Base-by-base conservation (phyloP, 116 monocot species). In the Iris pallida region DNA sequence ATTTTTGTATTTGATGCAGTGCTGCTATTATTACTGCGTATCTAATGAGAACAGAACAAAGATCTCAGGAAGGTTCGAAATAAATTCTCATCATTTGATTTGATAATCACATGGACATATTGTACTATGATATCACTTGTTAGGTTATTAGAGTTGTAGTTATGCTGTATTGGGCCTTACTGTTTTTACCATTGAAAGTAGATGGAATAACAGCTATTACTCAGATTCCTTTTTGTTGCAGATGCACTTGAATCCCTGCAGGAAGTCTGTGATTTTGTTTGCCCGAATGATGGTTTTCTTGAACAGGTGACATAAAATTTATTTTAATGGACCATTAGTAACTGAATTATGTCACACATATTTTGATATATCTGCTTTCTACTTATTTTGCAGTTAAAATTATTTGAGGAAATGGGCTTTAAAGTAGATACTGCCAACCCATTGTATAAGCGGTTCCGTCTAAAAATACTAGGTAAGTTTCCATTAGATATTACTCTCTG, bases 11-110 rank as follows among this genome's bases (percentile, higher is more conserved):
- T 76, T 66, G 16, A 75, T 86, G 79, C 95, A 91, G 91, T 77
- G 95, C 95, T 67, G 81, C 95, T 54, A 73, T 96, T 57, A 77
- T 96, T 57, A 85, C 67, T 64, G 91, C 91, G 16, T 96, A 89
- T 78, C 74, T 96, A 68, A 96, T 96, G 95, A 86, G 77, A 87
- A 77, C 86, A 75, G 95, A 96, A 81, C 77, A 85, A 59, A 96
- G 68, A 80, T 86, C 92, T 46, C 66, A 69, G 51, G 95, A 96
- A 91, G 91, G 95, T 93, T 63, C 57, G 76, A 45, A 56, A 58
- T 55, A 17, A 20, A 30, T 55, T 14, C 30, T 30, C 68, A 47
- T 67, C 62, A 7, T 65, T 52, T 16, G 52, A 16, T 59, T 41
- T 61, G 20, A 15, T 30, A 30, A 30, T 30, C 30, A n/a, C n/a